Evolutionary conservation across 108 stramenopile species (phyloP), one percentile per base, ranked within the genome.

Genomic region (Nitzschia sp.): DNA sequence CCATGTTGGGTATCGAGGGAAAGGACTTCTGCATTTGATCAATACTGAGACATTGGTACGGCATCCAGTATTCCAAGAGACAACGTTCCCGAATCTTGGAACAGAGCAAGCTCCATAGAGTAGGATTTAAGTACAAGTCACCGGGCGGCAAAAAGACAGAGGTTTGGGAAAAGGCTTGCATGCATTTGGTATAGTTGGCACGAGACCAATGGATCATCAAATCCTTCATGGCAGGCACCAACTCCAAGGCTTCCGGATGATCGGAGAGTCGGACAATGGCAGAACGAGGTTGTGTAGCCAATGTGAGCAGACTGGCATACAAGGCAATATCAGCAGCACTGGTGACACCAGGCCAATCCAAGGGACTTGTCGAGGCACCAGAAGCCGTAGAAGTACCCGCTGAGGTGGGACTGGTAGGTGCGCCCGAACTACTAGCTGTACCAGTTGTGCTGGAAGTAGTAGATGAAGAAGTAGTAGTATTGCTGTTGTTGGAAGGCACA

Each of bases 311-410:
- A 50, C 72, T 73, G 10, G 88, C 90, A 63, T 88, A 94, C 59
- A 81, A 29, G 21, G 89, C 88, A 17, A 91, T 51, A 67, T 94
- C 92, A 48, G 90, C 88, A 7, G 89, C 78, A 64, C 70, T 51
- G 24, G 52, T 48, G 6, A 72, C 71, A 41, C 48, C 62, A 8
- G 66, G 71, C 77, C 71, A 68, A 21, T 69, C 61, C 46, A 67
- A 44, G 53, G 63, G 15, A 17, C 41, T n/a, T 29, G 39, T 59
- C 14, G 57, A 20, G 10, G 48, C 48, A 34, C 29, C 29, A 1
- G 29, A 34, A 34, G 29, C 29, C 29, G 29, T 5, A 5, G 29
- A 34, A 34, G 29, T 3, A 34, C 29, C 29, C 29, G 29, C 29
- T 41, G 14, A 14, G 24, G 44, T 41, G 22, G 20, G 21, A 22